Conservation (phyloP, 2,329 filamentous ascomycete genomes). For the Arthrinium phaeospermum region DNA sequence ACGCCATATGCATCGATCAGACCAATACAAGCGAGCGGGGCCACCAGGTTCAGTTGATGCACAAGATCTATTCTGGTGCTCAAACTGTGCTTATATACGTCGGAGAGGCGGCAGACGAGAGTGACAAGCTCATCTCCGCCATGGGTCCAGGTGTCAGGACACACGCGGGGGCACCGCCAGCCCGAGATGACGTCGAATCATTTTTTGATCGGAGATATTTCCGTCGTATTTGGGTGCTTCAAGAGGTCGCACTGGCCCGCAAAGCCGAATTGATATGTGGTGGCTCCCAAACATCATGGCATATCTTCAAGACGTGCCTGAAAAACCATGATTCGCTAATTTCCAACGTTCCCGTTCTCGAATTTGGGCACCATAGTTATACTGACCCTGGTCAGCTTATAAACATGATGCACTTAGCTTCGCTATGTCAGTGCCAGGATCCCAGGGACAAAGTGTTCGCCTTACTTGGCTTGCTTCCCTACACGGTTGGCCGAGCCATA, state of each 20-base stretch:
- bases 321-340: rapidly evolving
- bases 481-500: not conserved
- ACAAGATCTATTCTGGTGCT: not conserved
- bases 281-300: not conserved
- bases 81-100: not conserved
- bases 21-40: not conserved
- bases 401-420: not conserved
- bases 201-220: not conserved
- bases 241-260: not conserved
- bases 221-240: not conserved
- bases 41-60: not conserved
- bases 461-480: not conserved
- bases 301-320: not conserved
- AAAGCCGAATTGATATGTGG: not conserved
- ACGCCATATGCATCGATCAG: not conserved
- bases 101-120: not conserved
- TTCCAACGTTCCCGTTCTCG: not conserved
- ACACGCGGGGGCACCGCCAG: too few relatives aligned
- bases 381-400: not conserved
- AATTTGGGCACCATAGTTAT: not conserved
- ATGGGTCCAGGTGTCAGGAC: not conserved
- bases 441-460: not conserved
- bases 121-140: not conserved
- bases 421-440: not conserved
- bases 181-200: not conserved